Evolutionary conservation across 2,329 filamentous ascomycete genomes (phyloP).

Genomic region (Nannizzia gypsea): DNA sequence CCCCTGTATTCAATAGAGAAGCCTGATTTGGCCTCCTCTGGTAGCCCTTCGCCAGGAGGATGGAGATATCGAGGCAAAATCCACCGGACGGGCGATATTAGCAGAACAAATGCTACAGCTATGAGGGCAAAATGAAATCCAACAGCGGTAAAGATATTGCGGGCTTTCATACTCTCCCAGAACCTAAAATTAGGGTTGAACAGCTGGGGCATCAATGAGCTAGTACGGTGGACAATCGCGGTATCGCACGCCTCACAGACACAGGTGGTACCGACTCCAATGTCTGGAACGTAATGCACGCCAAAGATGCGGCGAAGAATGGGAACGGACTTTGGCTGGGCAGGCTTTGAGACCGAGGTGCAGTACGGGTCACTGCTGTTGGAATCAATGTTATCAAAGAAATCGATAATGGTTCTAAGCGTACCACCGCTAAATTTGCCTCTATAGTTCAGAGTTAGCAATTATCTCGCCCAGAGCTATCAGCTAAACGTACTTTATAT

Average conservation of each 20-base stretch:
- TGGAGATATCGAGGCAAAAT: slow-evolving; percentile 37
- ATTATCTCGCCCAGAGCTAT: not conserved
- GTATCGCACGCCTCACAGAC: slow-evolving; percentile 42
- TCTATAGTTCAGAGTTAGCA: slow-evolving; percentile 9
- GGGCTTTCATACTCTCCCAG: slow-evolving; percentile 44
- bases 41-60: slow-evolving; percentile 41
- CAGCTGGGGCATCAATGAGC: slow-evolving; percentile 45
- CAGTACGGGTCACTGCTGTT: slow-evolving; percentile 38
- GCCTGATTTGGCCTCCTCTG: slow-evolving; percentile 30
- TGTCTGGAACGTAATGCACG: slow-evolving; percentile 41
- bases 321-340: slow-evolving; percentile 16
- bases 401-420: slow-evolving; percentile 52
- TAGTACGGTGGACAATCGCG: slow-evolving; percentile 48
- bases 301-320: slow-evolving; percentile 35
- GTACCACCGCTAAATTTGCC: slow-evolving; percentile 46
- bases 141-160: slow-evolving; percentile 38
- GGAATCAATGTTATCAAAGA: slow-evolving; percentile 31
- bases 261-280: slow-evolving; percentile 48
- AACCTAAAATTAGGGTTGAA: slow-evolving; percentile 50
- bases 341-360: slow-evolving; percentile 27
- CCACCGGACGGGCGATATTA: slow-evolving; percentile 43
- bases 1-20: slow-evolving; percentile 34
- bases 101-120: slow-evolving; percentile 36
- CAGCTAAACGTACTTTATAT: slow-evolving; percentile 36
- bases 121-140: slow-evolving; percentile 39